These are phyloP conservation scores for Saccharomyces paradoxus DNA, from an alignment of 805 yeast genomes.

Conservation along the genomic window DNA sequence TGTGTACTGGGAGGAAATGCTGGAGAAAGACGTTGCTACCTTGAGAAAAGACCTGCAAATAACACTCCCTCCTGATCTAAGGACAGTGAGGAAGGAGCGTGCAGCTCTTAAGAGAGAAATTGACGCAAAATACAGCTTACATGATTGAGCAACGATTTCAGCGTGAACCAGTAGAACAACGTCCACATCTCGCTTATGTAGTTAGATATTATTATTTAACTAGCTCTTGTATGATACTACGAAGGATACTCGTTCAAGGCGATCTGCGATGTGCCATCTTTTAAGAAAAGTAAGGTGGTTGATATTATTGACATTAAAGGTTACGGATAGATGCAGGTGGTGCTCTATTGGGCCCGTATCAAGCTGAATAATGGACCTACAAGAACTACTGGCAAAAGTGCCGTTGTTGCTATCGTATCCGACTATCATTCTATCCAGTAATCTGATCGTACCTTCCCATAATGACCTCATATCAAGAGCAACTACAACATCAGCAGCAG, in stretches of 20 bases:
- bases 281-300: background rate
- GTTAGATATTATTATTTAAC: background rate
- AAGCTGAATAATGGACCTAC: constrained; percentile 3
- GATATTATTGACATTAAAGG: background rate
- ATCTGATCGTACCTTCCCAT: constrained; percentile 16
- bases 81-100: constrained; percentile 46
- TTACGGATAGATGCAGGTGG: background rate
- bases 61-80: constrained; percentile 69
- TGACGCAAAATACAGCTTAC: constrained; percentile 20
- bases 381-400: constrained; percentile 17
- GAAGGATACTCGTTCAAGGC: background rate
- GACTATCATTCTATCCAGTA: constrained; percentile 26
- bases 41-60: constrained; percentile 66
- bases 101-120: constrained; percentile 16
- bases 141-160: constrained; percentile 1
- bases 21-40: constrained; percentile 65
- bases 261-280: background rate
- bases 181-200: background rate
- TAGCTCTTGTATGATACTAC: background rate
- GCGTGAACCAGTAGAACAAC: background rate
- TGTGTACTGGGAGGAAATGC: constrained; percentile 83
- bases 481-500: background rate
- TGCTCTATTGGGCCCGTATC: background rate
- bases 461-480: constrained; percentile 1
- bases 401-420: constrained; percentile 29